Percentiles rank a stretch among this genome's conserved stretches.
Conservation (phyloP, 108 stramenopile species). For the Nitzschia putrida region DNA sequence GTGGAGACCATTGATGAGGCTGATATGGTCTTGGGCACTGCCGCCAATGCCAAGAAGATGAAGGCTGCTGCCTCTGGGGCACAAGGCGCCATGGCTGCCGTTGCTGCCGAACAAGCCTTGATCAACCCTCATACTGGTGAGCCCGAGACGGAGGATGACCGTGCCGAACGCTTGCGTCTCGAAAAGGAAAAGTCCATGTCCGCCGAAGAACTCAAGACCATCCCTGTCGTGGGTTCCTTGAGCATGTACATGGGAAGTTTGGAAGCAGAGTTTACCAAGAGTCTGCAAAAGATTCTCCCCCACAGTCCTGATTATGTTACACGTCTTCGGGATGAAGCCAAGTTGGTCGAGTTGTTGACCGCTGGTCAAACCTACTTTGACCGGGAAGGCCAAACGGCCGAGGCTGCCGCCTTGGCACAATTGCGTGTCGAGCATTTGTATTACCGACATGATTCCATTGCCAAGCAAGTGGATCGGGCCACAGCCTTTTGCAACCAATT, state of each 20-base stretch:
- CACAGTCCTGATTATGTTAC: conserved; percentile 91
- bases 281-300: conserved; percentile 89
- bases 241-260: conserved; percentile 81
- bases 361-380: conserved; percentile 82
- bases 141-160: conserved; percentile 78
- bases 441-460: conserved; percentile 95
- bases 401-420: conserved; percentile 80
- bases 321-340: conserved; percentile 89
- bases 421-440: conserved; percentile 92
- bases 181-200: conserved; percentile 80
- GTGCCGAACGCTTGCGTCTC: conserved; percentile 79
- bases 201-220: conserved; percentile 70
- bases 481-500: conserved; percentile 60
- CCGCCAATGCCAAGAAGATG: conserved; percentile 49
- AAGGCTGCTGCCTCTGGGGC: conserved; percentile 59
- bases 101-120: conserved; percentile 77
- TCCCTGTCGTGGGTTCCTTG: conserved; percentile 90
- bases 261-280: conserved; percentile 96
- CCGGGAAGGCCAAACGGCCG: conserved; percentile 60
- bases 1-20: conserved; percentile 55
- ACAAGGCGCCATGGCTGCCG: conserved; percentile 74
- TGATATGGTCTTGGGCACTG: conserved; percentile 56
- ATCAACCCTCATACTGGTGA: conserved; percentile 85
- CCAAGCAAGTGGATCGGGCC: conserved; percentile 81
- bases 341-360: conserved; percentile 75